Conservation (phyloP, 441 rosid species). For the Erodium moschatum region DNA sequence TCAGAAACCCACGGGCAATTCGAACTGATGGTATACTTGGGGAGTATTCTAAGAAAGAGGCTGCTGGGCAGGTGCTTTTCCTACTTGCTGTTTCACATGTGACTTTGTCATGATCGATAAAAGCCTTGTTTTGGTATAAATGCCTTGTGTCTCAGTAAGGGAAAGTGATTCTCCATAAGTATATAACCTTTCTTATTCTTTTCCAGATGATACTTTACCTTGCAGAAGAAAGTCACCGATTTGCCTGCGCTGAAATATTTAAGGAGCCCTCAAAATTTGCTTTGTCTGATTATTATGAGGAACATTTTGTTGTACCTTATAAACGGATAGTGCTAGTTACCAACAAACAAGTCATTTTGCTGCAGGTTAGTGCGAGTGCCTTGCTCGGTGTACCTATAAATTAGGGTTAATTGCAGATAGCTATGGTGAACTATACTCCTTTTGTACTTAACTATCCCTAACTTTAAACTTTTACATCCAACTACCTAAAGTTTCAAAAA, state of each 20-base stretch:
- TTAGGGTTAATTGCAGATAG: no score
- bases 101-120: neutral
- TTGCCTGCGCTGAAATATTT: constrained; percentile 91
- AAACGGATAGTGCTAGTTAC: constrained; percentile 76
- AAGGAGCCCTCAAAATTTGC: constrained; percentile 96
- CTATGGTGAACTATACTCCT: no score
- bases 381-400: neutral
- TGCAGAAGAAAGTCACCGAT: constrained; percentile 83
- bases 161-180: neutral
- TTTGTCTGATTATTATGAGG: constrained; percentile 79
- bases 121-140: neutral
- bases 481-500: no score
- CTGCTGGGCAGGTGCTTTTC: constrained; percentile 74
- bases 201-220: constrained; percentile 82
- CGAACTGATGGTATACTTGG: constrained; percentile 68
- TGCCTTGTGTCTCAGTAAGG: neutral
- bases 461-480: no score
- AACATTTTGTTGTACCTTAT: constrained; percentile 70
- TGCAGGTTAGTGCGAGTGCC: constrained; percentile 49
- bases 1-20: constrained; percentile 89
- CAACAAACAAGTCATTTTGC: constrained; percentile 70
- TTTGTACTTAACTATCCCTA: no score
- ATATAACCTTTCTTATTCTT: constrained; percentile 20
- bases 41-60: constrained; percentile 83
- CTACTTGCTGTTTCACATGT: neutral